Evolutionary conservation across 345 rosid genomes (phyloP), one percentile per base, ranked within the genome.

Genomic region (Moricandia moricandioides): DNA sequence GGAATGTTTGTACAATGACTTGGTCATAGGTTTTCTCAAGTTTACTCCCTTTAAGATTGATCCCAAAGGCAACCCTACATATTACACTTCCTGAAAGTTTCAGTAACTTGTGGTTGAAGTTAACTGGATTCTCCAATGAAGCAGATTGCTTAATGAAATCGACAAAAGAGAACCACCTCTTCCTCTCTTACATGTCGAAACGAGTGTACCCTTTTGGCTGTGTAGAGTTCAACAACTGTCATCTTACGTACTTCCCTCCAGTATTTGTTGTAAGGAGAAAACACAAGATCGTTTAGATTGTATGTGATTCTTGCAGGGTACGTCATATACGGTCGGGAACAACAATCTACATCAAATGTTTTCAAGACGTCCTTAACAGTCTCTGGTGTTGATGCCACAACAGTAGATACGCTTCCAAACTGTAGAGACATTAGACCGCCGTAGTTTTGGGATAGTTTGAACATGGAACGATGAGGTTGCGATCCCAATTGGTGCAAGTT

Each of bases 401-500:
- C 65, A 7, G 79, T 71, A 0, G 81, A 84, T 1, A 81, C 72
- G 9, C 34, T 71, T 13, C 91, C 89, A 0, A 86, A 79, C 30
- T 68, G 80, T 2, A 86, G 29, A 7, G 67, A 78, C 85, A 90
- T 69, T 62, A 85, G 71, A 0, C 82, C 77, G 5, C 90, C 92
- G 1, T 89, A 70, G 55, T 81, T 65, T 12, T 55, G 30, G 55
- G 91, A 76, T 27, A 87, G 66, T 0, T 73, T 29, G 61, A 66
- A 62, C 8, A 83, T 65, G 1, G 82, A 55, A 57, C 63, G 83
- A 26, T 85, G 87, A n/a, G 83, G 84, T 18, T 60, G 33, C 0
- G 73, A 65, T 37, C 87, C 87, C 2, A 85, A 54, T 52, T 76
- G 84, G 63, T 82, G 85, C 55, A 87, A 73, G 77, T 83, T 85